Conservation (phyloP, 805 yeast species). For the Pichia rugopelliculosa region DNA sequence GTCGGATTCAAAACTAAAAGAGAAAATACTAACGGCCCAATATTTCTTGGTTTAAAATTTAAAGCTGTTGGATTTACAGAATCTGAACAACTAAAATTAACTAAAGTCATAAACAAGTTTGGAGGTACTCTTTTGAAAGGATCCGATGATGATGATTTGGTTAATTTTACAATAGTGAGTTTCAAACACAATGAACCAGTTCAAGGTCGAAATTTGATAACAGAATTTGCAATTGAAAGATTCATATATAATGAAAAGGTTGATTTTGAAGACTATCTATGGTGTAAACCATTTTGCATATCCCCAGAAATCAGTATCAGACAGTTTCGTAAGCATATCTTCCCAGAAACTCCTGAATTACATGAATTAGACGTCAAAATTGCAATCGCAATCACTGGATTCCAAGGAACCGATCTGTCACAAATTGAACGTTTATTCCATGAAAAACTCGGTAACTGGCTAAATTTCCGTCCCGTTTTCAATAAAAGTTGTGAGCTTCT, state of each 20-base stretch:
- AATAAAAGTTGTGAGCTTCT: slow-evolving; percentile 47
- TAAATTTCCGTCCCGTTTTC: slow-evolving; percentile 43
- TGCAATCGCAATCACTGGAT: slow-evolving; percentile 24
- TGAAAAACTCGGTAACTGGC: slow-evolving; percentile 35
- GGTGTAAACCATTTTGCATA: slow-evolving; percentile 20
- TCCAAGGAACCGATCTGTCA: slow-evolving; percentile 25
- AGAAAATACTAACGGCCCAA: slow-evolving; percentile 1
- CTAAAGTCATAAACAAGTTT: slow-evolving; percentile 20
- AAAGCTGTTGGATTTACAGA: slow-evolving; percentile 15
- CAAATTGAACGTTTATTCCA: slow-evolving; percentile 46
- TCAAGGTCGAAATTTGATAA: slow-evolving; percentile 10
- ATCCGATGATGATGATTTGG: background rate
- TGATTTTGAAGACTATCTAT: slow-evolving; percentile 13
- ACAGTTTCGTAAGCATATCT: slow-evolving; percentile 1
- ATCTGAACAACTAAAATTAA: slow-evolving; percentile 15
- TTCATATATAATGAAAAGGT: slow-evolving; percentile 18
- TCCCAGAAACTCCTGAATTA: background rate
- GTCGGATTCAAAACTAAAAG: background rate
- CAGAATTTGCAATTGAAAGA: slow-evolving; percentile 27
- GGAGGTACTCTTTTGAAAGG: slow-evolving; percentile 14
- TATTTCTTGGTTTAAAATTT: slow-evolving; percentile 18
- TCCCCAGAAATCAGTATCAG: background rate
- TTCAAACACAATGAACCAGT: slow-evolving; percentile 11
- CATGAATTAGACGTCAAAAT: slow-evolving; percentile 2
- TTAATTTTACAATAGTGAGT: slow-evolving; percentile 17